Base-by-base conservation (phyloP, 805 yeast species). In the Schizosaccharomyces octosporus region DNA sequence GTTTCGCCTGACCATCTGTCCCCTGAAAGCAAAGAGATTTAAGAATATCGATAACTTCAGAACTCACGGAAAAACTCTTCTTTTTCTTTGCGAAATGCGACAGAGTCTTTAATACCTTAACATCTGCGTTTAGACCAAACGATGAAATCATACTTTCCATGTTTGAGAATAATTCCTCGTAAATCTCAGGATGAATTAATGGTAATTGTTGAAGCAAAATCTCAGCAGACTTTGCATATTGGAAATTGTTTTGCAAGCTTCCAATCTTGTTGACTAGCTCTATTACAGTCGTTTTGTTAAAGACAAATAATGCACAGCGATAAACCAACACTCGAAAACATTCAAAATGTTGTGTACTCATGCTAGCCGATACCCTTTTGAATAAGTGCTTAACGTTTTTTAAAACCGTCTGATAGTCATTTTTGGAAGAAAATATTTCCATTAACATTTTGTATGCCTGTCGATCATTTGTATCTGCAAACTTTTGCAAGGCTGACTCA, bases 221-320 rank as follows among this genome's bases (percentile, higher is more conserved):
- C 59, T 36, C 41, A 19, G 41, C 21, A n/a, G 59, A 27, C 4
- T 55, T 29, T n/a, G 27, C 21, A 19, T 19, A 31, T 21, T 55
- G 21, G 19, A 21, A 11, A 21, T 36, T 55, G 24, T 15, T 36
- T 55, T 36, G 32, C 5, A 15, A 27, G 13, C 32, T 36, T 19
- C 27, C 27, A 19, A 19, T 19, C 2, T 55, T 19, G 9, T 41
- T 31, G 48, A 41, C 27, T 11, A 15, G n/a, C 21, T 36, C 27
- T 21, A 31, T 36, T 6, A n/a, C 87, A 74, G 66, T 81, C 84
- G 24, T 78, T 66, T 78, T 77, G 72, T 87, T 88, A 70, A 78
- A 84, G 27, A 83, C 67, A 2, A 84, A 70, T 41, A 78, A 74
- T 0, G 89, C 77, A 0, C 83, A 70, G 64, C 95, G 75, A 65